Base-by-base conservation (phyloP, 345 rosid species). In the Lumnitzera racemosa region DNA sequence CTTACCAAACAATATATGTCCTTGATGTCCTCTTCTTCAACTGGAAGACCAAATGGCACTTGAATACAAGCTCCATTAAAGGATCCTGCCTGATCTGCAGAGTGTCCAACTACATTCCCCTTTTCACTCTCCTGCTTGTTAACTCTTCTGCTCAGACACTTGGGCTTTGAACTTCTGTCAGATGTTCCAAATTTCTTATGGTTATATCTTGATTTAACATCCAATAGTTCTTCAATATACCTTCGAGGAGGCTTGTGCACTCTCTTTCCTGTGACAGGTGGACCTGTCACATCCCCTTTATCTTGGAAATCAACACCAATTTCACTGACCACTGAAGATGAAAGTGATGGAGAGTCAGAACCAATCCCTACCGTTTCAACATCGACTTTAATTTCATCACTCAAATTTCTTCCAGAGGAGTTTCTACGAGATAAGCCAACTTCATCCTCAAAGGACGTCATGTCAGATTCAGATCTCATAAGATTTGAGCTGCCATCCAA, bases 1-100 rank as follows among this genome's bases (percentile, higher is more conserved):
- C 27, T 53, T 53, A 53, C 56, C 56, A 17, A 53, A 20, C 25
- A 65, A 24, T 49, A 51, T 58, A 51, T 58, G 43, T 47, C 58
- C 56, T 53, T 53, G 56, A 53, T 57, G 69, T 65, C 57, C 10
- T 46, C 47, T 15, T 46, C 69, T 8, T 59, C 57, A 23, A 59
- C 50, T 8, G 72, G 72, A 43, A 68, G 67, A 29, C 72, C 72
- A 56, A 68, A 68, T 0, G 72, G 72, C 62, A 68, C 72, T 50
- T 68, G 72, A 31, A 68, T 68, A 47, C 72, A 68, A 15, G 64
- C 70, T 25, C 66, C 67, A 24, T 61, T 24, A 24, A 68, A 68
- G 20, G 62, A 43, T 50, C 58, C 72, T 17, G 46, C 54, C 66
- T 50, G 47, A 31, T 62, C 43, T 43, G 47, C 25, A 25, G 62